Evolutionary conservation across 2,329 filamentous ascomycete species (phyloP).

Genomic region (Colletotrichum sp.): DNA sequence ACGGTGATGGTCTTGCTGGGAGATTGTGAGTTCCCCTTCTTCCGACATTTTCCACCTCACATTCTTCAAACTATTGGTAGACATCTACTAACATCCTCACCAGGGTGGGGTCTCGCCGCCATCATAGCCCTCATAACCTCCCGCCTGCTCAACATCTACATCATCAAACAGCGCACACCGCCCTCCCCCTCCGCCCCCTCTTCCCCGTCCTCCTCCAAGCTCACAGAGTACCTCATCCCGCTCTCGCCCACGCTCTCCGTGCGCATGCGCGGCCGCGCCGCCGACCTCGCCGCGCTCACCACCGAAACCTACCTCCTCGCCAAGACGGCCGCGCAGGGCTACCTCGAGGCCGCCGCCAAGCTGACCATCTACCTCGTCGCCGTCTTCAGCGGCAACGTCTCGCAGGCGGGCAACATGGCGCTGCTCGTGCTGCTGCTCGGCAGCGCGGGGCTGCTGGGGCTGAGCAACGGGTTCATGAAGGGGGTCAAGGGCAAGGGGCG

Average conservation of each 20-base stretch:
- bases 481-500: constrained; percentile 58
- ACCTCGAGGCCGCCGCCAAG: constrained; percentile 58
- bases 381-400: constrained; percentile 60
- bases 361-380: constrained; percentile 64
- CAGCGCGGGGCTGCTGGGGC: constrained; percentile 57
- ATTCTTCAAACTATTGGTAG: too few species aligned
- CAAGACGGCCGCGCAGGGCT: constrained; percentile 55
- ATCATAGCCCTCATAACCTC: constrained; percentile 56
- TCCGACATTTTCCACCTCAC: too few species aligned
- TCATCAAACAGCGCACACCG: constrained; percentile 56
- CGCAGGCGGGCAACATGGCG: constrained; percentile 55
- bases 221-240: constrained; percentile 55
- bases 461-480: constrained; percentile 57
- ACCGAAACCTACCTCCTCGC: constrained; percentile 60
- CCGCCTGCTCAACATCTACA: constrained; percentile 60
- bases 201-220: constrained; percentile 23
- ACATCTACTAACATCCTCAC: too few species aligned
- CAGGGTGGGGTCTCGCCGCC: constrained; percentile 52
- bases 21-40: constrained; percentile 39
- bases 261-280: constrained; percentile 55
- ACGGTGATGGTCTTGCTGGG: constrained; percentile 49
- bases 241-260: constrained; percentile 57
- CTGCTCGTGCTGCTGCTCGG: constrained; percentile 56
- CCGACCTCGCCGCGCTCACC: constrained; percentile 66
- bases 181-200: neutral